Base-by-base conservation (phyloP, 345 rosid species). In the Microcos paniculata region DNA sequence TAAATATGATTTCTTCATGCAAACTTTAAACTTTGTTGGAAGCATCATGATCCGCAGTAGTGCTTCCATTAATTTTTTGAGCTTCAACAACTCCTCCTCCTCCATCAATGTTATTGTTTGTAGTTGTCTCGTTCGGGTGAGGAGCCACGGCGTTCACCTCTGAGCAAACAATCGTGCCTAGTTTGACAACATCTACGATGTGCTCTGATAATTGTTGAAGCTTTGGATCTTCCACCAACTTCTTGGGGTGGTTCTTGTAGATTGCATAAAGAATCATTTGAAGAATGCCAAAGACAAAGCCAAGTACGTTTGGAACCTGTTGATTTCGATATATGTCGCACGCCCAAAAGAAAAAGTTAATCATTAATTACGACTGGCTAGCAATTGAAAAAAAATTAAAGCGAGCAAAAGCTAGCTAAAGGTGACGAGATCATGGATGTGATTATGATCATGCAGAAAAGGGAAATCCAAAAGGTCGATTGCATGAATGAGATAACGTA, bases 221-320 rank as follows among this genome's bases (percentile, higher is more conserved):
- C 66, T 82, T 84, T 15, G 85, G 74, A 1, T 84, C 80, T 49
- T 74, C 90, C 45, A 67, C 85, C 62, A 62, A 79, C 28, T 82
- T 81, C 77, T 82, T 87, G 7, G 83, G 79, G 62, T 86, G 74
- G 64, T 88, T 90, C 74, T 76, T 88, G 78, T 92, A 96, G 9
- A 96, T 80, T 80, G 86, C 49, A 66, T 92, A 96, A 49, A 96
- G 97, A 38, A 85, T 26, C 95, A 91, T 94, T 30, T 94, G 98
- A 64, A 88, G 58, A 8, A 90, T 67, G 1, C 98, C 99, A 12
- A 92, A 90, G 49, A 83, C 14, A 48, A 96, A 92, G 6, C 99
- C 99, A 53, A 94, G 53, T 14, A 92, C 80, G 46, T 94, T 96
- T 49, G 98, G 98, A 59, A 96, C 62, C 98, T 94, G 70, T 48